Evolutionary conservation across 345 rosid species (phyloP).

Genomic region (Heritiera fomes): DNA sequence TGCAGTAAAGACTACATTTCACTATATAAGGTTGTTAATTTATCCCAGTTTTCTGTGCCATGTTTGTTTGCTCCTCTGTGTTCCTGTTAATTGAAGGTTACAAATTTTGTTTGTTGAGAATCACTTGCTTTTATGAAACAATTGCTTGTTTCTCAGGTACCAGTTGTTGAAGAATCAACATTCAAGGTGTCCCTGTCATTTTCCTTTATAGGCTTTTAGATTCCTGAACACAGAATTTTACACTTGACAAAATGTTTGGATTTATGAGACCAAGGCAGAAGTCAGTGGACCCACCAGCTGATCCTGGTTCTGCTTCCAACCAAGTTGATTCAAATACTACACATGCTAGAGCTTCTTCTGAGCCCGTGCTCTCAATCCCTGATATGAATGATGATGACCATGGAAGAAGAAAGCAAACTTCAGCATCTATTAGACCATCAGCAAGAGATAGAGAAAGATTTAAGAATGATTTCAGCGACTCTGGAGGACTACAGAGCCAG

Average conservation of each 20-base stretch:
- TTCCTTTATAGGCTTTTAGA: conserved; percentile 14
- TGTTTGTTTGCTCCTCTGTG: neutral
- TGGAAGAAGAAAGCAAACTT: conserved; percentile 21
- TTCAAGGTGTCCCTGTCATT: neutral
- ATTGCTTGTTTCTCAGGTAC: conserved; percentile 20
- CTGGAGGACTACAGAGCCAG: conserved; percentile 78
- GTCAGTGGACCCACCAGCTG: conserved; percentile 17
- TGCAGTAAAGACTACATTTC: no score
- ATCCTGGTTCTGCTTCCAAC: conserved; percentile 21
- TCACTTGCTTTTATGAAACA: neutral
- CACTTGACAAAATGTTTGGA: conserved; percentile 55
- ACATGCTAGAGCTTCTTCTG: conserved; percentile 61
- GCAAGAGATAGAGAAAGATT: conserved; percentile 40
- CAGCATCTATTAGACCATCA: conserved; percentile 31
- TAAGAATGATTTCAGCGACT: conserved; percentile 62
- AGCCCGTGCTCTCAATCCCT: conserved; percentile 51
- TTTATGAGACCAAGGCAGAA: conserved; percentile 45
- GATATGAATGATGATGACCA: conserved; percentile 32
- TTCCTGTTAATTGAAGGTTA: neutral
- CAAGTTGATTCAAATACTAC: conserved; percentile 47
- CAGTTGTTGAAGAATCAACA: neutral
- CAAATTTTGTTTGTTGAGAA: neutral
- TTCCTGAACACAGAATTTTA: neutral
- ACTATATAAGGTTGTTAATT: no score
- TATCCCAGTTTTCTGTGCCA: neutral